A percentile compares a stretch with the other conserved stretches of the same genome.
Evolutionary conservation across 1,139 yeast species (phyloP).

Genomic region (Zygosaccharomyces pseudobailii): DNA sequence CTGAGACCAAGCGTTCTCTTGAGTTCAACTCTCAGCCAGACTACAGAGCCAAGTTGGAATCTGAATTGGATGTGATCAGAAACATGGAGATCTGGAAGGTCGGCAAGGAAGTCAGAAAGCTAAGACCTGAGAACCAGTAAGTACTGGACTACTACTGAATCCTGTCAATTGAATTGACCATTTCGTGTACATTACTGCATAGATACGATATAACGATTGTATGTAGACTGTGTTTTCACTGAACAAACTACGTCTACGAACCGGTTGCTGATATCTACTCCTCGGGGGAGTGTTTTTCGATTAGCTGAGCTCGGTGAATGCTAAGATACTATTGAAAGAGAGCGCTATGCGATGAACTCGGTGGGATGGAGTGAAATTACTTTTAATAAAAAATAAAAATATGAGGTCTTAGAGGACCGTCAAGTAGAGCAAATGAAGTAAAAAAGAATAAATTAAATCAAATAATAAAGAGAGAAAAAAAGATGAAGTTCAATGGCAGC

Average conservation of each 20-base stretch:
- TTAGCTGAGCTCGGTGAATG: too few relatives aligned
- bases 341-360: too few relatives aligned
- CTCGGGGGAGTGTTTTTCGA: not conserved
- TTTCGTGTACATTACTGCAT: slow-evolving; percentile 12
- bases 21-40: slow-evolving; percentile 97
- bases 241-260: slow-evolving; percentile 1
- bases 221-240: slow-evolving; percentile 1
- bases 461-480: too few relatives aligned
- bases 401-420: too few relatives aligned
- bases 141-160: slow-evolving; percentile 1
- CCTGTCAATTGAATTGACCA: slow-evolving; percentile 28
- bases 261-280: not conserved
- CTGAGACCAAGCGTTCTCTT: slow-evolving; percentile 96
- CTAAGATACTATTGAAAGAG: too few relatives aligned
- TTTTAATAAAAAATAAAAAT: too few relatives aligned
- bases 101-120: slow-evolving; percentile 98
- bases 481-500: too few relatives aligned
- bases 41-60: slow-evolving; percentile 95
- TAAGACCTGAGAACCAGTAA: slow-evolving; percentile 98
- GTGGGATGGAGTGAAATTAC: too few relatives aligned
- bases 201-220: slow-evolving; percentile 5
- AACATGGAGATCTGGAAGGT: slow-evolving; percentile 99
- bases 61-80: slow-evolving; percentile 89
- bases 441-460: too few relatives aligned
- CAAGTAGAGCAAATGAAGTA: too few relatives aligned